Percentiles rank a stretch among this genome's conserved stretches.
phyloP scores from a whole-genome alignment of 176 grass and related monocot species.

The Eragrostis curvula region DNA sequence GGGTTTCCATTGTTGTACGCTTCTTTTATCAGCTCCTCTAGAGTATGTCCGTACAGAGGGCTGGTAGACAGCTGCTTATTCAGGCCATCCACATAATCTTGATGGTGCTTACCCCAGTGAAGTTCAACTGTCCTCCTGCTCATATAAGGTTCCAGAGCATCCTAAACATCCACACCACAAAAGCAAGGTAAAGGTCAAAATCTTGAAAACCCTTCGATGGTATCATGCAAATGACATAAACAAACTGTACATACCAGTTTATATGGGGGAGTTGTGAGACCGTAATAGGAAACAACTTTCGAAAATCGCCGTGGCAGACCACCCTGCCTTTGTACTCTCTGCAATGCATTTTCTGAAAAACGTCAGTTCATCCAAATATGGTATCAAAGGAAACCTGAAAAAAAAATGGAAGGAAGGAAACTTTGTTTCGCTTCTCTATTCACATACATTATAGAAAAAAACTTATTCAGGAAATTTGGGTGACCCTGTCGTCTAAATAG shows the following conservation, averaged over 20 bases:
- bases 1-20: constrained; percentile 97
- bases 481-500: neutral
- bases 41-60: constrained; percentile 78
- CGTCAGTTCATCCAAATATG: neutral
- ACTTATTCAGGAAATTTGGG: neutral
- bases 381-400: neutral
- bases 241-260: constrained; percentile 56
- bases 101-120: constrained; percentile 87
- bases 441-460: neutral
- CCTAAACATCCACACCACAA: constrained; percentile 39
- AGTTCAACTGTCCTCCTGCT: constrained; percentile 76
- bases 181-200: neutral
- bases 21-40: constrained; percentile 88
- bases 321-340: constrained; percentile 32
- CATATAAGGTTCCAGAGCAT: constrained; percentile 94
- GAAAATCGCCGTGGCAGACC: constrained; percentile 37
- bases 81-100: constrained; percentile 67
- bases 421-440: neutral
- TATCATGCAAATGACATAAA: neutral
- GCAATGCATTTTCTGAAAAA: neutral
- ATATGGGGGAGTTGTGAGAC: constrained; percentile 79
- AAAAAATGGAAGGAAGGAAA: neutral
- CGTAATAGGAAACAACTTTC: constrained; percentile 66
- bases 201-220: neutral
- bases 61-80: constrained; percentile 79